Conservation (phyloP, 2,329 filamentous ascomycete species). For the Hymenoscyphus fructigenus region DNA sequence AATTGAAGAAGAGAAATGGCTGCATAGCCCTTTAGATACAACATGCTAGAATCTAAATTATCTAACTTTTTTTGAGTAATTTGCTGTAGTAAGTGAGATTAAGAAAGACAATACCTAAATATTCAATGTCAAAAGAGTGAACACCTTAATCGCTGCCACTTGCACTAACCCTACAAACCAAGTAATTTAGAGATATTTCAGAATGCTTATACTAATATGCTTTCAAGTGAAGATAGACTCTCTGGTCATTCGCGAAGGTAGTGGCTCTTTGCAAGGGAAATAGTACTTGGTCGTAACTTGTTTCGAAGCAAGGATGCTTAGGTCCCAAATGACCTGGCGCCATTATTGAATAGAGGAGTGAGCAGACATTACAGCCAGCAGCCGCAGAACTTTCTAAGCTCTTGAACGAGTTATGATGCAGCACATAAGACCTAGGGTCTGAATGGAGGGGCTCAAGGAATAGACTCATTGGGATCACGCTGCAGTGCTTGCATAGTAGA, state of each 20-base stretch:
- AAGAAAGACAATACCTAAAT: conserved; percentile 12
- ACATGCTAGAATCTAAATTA: conserved; percentile 10
- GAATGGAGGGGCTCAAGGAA: neutral
- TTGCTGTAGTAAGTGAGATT: neutral
- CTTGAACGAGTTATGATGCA: conserved; percentile 18
- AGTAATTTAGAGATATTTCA: conserved; percentile 1
- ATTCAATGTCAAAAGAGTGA: conserved; percentile 16
- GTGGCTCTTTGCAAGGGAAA: neutral
- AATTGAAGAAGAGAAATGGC: conserved; percentile 11
- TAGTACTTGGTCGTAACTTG: neutral
- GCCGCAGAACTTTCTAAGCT: conserved; percentile 11
- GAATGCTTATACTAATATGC: neutral
- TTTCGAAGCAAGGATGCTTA: neutral
- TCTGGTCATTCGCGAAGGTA: conserved; percentile 1
- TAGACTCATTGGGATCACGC: conserved; percentile 5
- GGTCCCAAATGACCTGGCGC: neutral
- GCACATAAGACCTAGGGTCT: neutral
- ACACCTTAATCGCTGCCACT: conserved; percentile 4
- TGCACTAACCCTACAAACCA: conserved; percentile 14
- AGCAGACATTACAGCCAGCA: conserved; percentile 15
- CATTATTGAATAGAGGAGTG: conserved; percentile 10
- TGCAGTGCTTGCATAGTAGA: neutral
- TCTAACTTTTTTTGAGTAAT: neutral
- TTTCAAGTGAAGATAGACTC: conserved; percentile 1
- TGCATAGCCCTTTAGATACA: conserved; percentile 11